Conservation (phyloP, 306 rosid genomes). For the Fragaria ananassa region DNA sequence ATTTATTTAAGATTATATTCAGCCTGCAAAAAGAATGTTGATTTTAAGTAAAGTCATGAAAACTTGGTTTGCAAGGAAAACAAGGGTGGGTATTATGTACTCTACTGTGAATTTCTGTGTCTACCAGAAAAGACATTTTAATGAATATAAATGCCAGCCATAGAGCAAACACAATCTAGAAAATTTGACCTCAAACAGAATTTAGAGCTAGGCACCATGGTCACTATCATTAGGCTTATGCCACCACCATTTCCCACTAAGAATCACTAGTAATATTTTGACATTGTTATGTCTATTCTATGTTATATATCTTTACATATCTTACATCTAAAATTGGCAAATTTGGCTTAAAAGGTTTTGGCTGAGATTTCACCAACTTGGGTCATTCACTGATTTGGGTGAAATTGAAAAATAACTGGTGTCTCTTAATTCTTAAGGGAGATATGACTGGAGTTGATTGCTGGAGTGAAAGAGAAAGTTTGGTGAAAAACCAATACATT, state of each 20-base stretch:
- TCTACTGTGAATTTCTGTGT: neutral
- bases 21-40: conserved; percentile 25
- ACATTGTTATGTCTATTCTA: conserved; percentile 9
- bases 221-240: conserved; percentile 28
- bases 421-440: neutral
- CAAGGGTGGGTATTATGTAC: neutral
- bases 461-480: neutral
- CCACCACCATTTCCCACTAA: conserved; percentile 24
- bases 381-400: neutral
- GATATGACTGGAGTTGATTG: no score
- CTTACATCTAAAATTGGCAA: neutral
- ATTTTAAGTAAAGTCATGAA: conserved; percentile 22
- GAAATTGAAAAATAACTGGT: neutral
- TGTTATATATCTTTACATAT: conserved; percentile 1
- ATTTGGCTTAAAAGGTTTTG: conserved; percentile 14
- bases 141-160: conserved; percentile 27
- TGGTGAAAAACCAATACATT: neutral
- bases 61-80: conserved; percentile 16
- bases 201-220: conserved; percentile 22
- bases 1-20: neutral
- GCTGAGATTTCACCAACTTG: neutral
- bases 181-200: conserved; percentile 28
- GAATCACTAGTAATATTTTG: conserved; percentile 5
- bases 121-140: conserved; percentile 1
- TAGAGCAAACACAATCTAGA: conserved; percentile 37